Evolutionary conservation across 78 protist genomes (phyloP).

Genomic region (Neovahlkampfia damariscottae): DNA sequence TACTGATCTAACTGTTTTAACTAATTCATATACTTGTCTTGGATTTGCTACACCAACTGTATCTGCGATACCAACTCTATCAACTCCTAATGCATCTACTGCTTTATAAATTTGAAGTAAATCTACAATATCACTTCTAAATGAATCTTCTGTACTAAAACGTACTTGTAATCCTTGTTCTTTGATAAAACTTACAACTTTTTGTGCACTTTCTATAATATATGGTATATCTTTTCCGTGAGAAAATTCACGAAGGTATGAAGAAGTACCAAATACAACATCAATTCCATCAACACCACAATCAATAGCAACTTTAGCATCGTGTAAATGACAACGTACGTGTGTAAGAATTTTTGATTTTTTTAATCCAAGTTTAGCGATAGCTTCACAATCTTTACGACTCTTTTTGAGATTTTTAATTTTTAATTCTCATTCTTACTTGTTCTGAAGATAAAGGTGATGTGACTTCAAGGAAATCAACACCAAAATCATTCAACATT

Average conservation of each 20-base stretch:
- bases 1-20: slow-evolving; percentile 26
- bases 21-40: slow-evolving; percentile 6
- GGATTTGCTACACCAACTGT: slow-evolving; percentile 57
- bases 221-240: slow-evolving; percentile 50
- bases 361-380: background rate
- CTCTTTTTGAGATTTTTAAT: slow-evolving; percentile 16
- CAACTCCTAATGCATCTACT: slow-evolving; percentile 41
- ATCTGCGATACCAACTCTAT: slow-evolving; percentile 56
- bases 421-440: slow-evolving; percentile 18
- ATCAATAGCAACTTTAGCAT: slow-evolving; percentile 41
- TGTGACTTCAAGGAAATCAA: slow-evolving; percentile 44
- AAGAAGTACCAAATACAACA: slow-evolving; percentile 51
- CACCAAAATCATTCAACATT: slow-evolving; percentile 36
- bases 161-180: slow-evolving; percentile 38
- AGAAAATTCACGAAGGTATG: slow-evolving; percentile 31
- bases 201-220: slow-evolving; percentile 35
- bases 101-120: slow-evolving; percentile 34
- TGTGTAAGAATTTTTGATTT: slow-evolving; percentile 36
- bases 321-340: slow-evolving; percentile 60
- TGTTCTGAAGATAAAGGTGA: slow-evolving; percentile 46
- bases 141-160: slow-evolving; percentile 57
- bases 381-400: background rate
- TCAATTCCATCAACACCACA: slow-evolving; percentile 46
- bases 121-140: slow-evolving; percentile 36
- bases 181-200: slow-evolving; percentile 38